A percentile compares a stretch with the other conserved stretches of the same genome.
Conservation (phyloP, 1,284 basidiomycete species). For the Papiliotrema flavescens region DNA sequence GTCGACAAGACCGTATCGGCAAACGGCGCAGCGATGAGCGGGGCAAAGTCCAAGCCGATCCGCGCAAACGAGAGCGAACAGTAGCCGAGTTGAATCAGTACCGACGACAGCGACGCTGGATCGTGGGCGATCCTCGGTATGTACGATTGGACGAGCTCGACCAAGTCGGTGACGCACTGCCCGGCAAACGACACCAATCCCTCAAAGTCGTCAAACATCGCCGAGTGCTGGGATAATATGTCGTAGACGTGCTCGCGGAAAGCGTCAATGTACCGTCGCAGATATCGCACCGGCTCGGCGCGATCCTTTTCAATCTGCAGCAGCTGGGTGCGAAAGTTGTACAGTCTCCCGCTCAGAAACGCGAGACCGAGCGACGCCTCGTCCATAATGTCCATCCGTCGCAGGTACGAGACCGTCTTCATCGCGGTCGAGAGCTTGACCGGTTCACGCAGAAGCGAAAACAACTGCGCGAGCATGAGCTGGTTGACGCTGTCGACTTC, state of each 20-base stretch:
- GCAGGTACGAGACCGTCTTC: slow-evolving; percentile 78
- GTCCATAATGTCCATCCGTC: slow-evolving; percentile 65
- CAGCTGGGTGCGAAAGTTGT: slow-evolving; percentile 54
- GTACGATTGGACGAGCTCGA: slow-evolving; percentile 48
- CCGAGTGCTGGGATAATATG: slow-evolving; percentile 79
- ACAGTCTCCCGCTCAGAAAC: slow-evolving; percentile 63
- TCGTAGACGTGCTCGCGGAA: slow-evolving; percentile 93
- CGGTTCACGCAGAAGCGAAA: slow-evolving; percentile 73
- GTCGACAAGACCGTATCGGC: slow-evolving; percentile 57
- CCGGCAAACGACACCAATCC: slow-evolving; percentile 47
- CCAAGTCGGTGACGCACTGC: slow-evolving; percentile 57
- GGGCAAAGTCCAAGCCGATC: slow-evolving; percentile 81
- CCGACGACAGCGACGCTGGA: slow-evolving; percentile 68
- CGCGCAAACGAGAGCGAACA: slow-evolving; percentile 86
- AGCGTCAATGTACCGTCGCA: slow-evolving; percentile 81
- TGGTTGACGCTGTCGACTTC: slow-evolving; percentile 66
- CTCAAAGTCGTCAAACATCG: slow-evolving; percentile 73
- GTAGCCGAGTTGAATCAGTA: slow-evolving; percentile 87
- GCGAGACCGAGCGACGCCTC: slow-evolving; percentile 65
- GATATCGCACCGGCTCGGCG: slow-evolving; percentile 69
- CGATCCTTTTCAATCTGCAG: slow-evolving; percentile 46
- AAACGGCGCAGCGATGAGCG: slow-evolving; percentile 63
- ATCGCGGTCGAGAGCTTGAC: slow-evolving; percentile 84
- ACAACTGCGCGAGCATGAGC: slow-evolving; percentile 58
- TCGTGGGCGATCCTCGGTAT: slow-evolving; percentile 55